Evolutionary conservation across 805 yeast genomes (phyloP).

Genomic region (Wickerhamiella occidentalis): DNA sequence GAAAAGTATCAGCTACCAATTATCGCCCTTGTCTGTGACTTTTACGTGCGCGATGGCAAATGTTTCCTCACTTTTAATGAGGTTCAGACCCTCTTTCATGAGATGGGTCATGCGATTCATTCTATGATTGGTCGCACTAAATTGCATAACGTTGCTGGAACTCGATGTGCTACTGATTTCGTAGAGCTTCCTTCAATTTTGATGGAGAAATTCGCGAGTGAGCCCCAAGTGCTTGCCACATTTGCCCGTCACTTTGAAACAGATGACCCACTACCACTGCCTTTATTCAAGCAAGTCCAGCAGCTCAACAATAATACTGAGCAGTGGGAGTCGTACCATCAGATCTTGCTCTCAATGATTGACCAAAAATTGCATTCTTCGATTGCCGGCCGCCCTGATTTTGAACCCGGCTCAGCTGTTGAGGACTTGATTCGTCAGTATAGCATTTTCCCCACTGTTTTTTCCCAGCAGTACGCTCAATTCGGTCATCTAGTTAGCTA

Average conservation of each 20-base stretch:
- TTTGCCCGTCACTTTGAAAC: conserved; percentile 67
- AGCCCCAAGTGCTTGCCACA: conserved; percentile 56
- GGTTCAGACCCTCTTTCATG: conserved; percentile 90
- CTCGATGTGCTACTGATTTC: conserved; percentile 90
- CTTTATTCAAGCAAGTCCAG: conserved; percentile 12
- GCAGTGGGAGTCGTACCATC: conserved; percentile 69
- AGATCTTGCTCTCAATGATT: conserved; percentile 76
- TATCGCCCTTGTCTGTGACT: conserved; percentile 79
- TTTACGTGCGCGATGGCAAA: conserved; percentile 32
- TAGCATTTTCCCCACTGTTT: conserved; percentile 50
- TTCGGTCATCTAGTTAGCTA: conserved; percentile 89
- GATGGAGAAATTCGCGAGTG: conserved; percentile 86
- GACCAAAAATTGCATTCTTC: conserved; percentile 67
- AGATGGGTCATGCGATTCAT: conserved; percentile 98
- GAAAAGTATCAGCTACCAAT: conserved; percentile 71
- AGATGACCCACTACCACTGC: conserved; percentile 43
- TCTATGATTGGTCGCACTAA: conserved; percentile 90
- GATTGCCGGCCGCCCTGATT: conserved; percentile 24
- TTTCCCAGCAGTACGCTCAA: conserved; percentile 83
- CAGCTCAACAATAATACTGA: conserved; percentile 19
- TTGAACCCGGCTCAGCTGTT: conserved; percentile 51
- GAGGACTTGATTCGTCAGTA: conserved; percentile 50
- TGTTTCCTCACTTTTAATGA: conserved; percentile 61
- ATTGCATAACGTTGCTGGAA: conserved; percentile 85
- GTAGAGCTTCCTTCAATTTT: conserved; percentile 94